phyloP scores from a whole-genome alignment of 176 grass and related monocot species.

The Carex parvula region DNA sequence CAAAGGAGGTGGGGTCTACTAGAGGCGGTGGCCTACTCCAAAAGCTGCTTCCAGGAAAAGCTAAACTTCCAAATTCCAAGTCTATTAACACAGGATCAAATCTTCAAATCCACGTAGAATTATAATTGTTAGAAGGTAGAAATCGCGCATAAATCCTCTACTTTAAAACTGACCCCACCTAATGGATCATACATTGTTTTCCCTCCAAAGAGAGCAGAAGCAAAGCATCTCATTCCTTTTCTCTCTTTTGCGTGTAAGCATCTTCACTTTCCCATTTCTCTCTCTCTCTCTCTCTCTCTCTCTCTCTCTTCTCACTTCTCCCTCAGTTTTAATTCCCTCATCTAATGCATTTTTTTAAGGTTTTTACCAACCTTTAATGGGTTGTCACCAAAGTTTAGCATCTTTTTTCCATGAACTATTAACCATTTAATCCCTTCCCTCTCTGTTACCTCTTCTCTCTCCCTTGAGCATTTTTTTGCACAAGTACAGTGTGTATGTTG shows the following conservation, averaged over 20 bases:
- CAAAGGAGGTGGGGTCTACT: background rate
- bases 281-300: no score
- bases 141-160: slow-evolving; percentile 15
- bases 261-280: slow-evolving; percentile 31
- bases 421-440: background rate
- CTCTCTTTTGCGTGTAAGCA: slow-evolving; percentile 53
- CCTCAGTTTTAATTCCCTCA: slow-evolving; percentile 6
- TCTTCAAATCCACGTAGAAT: slow-evolving; percentile 20
- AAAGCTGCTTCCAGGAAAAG: background rate
- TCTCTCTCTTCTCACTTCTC: background rate
- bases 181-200: slow-evolving; percentile 39
- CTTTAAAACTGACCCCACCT: slow-evolving; percentile 28
- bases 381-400: slow-evolving; percentile 38
- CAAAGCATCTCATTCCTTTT: slow-evolving; percentile 81
- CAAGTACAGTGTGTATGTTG: slow-evolving; percentile 21
- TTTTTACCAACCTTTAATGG: slow-evolving; percentile 26
- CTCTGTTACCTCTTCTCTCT: slow-evolving; percentile 9
- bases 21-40: slow-evolving; percentile 25
- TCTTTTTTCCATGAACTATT: slow-evolving; percentile 35
- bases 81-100: slow-evolving; percentile 2
- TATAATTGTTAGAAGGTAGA: background rate
- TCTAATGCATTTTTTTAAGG: slow-evolving; percentile 26
- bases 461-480: background rate
- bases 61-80: slow-evolving; percentile 5
- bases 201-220: slow-evolving; percentile 54